Conservation (phyloP, 2,329 filamentous ascomycete genomes). For the Aspergillus floridensis region DNA sequence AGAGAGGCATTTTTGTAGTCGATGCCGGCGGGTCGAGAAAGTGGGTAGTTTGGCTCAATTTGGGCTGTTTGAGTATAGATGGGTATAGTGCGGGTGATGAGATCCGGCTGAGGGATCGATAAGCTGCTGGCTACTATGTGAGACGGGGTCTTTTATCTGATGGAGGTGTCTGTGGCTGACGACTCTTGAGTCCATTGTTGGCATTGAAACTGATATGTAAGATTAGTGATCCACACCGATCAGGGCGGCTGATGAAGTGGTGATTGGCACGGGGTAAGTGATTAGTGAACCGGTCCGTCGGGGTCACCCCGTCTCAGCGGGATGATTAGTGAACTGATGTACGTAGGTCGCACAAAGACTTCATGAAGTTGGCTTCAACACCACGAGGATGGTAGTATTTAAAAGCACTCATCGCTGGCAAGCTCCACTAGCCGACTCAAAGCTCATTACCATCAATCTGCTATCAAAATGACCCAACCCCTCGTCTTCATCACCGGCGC, state of each 20-base stretch:
- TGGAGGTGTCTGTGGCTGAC: no score
- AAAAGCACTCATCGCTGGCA: not conserved
- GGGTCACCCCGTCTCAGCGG: not conserved
- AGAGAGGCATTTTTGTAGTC: slow-evolving; percentile 7
- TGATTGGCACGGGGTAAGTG: not conserved
- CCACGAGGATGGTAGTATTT: not conserved
- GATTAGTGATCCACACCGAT: not conserved
- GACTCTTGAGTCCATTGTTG: not conserved
- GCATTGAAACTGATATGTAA: not conserved
- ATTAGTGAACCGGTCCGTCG: not conserved
- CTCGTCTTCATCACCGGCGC: slow-evolving; percentile 24
- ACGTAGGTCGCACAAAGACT: no score
- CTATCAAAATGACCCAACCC: not conserved
- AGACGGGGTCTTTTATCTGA: not conserved
- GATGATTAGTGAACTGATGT: not conserved
- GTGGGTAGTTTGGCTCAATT: no score
- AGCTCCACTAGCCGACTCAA: not conserved
- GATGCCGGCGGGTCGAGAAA: no score
- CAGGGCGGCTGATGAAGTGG: not conserved
- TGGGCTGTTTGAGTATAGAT: no score
- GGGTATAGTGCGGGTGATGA: not conserved
- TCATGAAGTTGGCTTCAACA: no score
- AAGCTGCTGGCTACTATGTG: not conserved
- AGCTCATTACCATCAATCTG: not conserved
- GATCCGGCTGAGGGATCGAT: no score